These are phyloP conservation scores for Acmispon strigosus DNA, from an alignment of 306 rosid genomes.

Conservation along the genomic window DNA sequence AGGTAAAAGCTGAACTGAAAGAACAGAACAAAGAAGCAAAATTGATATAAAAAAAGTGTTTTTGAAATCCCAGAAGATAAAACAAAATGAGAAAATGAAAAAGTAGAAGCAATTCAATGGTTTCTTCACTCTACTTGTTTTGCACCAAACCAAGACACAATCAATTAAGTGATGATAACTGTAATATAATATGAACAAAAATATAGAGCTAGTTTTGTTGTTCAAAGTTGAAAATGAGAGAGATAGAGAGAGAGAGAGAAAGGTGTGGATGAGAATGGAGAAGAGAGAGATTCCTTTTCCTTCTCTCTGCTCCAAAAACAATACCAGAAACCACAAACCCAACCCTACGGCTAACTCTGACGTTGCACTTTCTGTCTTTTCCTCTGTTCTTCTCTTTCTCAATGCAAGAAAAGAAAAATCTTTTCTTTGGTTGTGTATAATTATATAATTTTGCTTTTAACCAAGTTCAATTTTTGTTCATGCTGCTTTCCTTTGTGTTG, in stretches of 20 bases:
- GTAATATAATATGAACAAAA: constrained; percentile 42
- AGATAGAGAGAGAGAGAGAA: constrained; percentile 12
- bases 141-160: constrained; percentile 85
- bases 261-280: constrained; percentile 20
- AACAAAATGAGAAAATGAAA: constrained; percentile 23
- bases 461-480: constrained; percentile 30
- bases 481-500: constrained; percentile 34
- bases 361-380: constrained; percentile 95
- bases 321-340: constrained; percentile 33
- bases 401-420: constrained; percentile 3
- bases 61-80: too few species aligned
- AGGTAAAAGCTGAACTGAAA: not conserved
- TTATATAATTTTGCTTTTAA: not conserved
- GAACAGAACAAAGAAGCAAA: constrained; percentile 11
- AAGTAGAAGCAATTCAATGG: too few species aligned
- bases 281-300: constrained; percentile 31
- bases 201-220: constrained; percentile 8
- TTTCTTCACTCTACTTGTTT: constrained; percentile 39
- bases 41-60: constrained; percentile 8
- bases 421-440: constrained; percentile 12
- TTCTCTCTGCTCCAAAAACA: constrained; percentile 16
- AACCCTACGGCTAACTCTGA: constrained; percentile 87
- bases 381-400: constrained; percentile 44
- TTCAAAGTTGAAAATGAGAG: constrained; percentile 4
- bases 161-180: constrained; percentile 28